Percentiles rank a stretch among this genome's conserved stretches.
Conservation (phyloP, 2,329 filamentous ascomycete species). For the Zelopaecilomyces penicillatus region DNA sequence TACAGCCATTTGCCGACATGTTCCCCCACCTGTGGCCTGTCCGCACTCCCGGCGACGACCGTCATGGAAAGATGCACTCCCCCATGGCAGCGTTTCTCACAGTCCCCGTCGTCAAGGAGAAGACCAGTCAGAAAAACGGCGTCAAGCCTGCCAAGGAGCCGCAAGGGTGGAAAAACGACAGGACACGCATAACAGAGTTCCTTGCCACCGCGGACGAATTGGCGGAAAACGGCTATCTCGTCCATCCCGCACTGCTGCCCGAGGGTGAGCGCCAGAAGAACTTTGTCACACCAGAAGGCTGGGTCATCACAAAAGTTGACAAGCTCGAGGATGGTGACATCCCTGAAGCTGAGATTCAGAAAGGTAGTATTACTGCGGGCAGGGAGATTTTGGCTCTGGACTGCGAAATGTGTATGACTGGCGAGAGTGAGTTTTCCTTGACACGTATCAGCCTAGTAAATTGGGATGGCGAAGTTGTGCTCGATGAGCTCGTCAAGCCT, state of each 20-base stretch:
- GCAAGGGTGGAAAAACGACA: slow-evolving; percentile 61
- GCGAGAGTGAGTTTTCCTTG: slow-evolving; percentile 68
- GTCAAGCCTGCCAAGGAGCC: slow-evolving; percentile 55
- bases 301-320: slow-evolving; percentile 70
- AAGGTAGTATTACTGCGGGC: slow-evolving; percentile 77
- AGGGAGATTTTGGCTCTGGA: slow-evolving; percentile 75
- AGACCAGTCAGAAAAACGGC: slow-evolving; percentile 44
- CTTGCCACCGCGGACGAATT: slow-evolving; percentile 66
- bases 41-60: slow-evolving; percentile 77
- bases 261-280: slow-evolving; percentile 46
- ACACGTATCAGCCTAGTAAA: slow-evolving; percentile 80
- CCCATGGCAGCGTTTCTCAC: slow-evolving; percentile 79
- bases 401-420: slow-evolving; percentile 95
- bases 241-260: slow-evolving; percentile 71
- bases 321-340: slow-evolving; percentile 58
- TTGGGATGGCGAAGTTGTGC: slow-evolving; percentile 73
- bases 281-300: slow-evolving; percentile 56
- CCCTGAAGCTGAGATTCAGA: slow-evolving; percentile 62
- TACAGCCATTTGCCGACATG: slow-evolving; percentile 67
- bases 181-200: slow-evolving; percentile 76
- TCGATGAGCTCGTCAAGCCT: slow-evolving; percentile 91
- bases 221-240: slow-evolving; percentile 70
- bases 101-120: slow-evolving; percentile 62
- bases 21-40: slow-evolving; percentile 88
- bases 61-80: slow-evolving; percentile 72